Evolutionary conservation across 2,329 filamentous ascomycete genomes (phyloP).

Genomic region (Trichoderma sp.): DNA sequence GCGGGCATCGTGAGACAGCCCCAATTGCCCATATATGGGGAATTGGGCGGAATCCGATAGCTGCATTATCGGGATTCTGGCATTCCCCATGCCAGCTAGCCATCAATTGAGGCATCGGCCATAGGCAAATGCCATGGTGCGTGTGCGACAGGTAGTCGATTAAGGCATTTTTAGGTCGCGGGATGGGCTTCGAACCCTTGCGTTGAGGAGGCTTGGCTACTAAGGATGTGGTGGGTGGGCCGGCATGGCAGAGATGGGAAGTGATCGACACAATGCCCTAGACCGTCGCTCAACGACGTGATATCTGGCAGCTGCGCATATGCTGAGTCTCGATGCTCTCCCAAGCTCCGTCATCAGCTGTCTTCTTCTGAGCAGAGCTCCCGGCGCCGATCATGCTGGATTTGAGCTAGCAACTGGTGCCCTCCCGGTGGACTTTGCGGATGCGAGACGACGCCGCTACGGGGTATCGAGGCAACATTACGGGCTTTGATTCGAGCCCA

Average conservation of each 20-base stretch:
- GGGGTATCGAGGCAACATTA: not conserved
- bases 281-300: conserved; percentile 10
- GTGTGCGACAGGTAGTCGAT: conserved; percentile 22
- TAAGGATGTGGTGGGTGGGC: conserved; percentile 23
- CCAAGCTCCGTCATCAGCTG: not conserved
- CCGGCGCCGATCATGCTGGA: conserved; percentile 9
- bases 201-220: conserved; percentile 26
- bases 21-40: conserved; percentile 11
- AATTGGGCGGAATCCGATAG: conserved; percentile 27
- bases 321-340: not conserved
- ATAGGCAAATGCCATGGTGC: conserved; percentile 23
- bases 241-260: conserved; percentile 19
- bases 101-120: not conserved
- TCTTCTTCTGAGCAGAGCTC: not conserved
- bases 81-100: conserved; percentile 18
- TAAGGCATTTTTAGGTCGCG: conserved; percentile 28
- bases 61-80: conserved; percentile 16
- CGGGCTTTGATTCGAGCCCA: conserved; percentile 8
- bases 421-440: not conserved
- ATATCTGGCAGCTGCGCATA: not conserved
- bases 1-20: not conserved
- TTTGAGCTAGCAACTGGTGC: not conserved
- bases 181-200: conserved; percentile 28
- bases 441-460: not conserved
- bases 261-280: conserved; percentile 23